Evolutionary conservation across 805 yeast species (phyloP), one percentile per base, ranked within the genome.

Genomic region (Brettanomyces naardenensis): DNA sequence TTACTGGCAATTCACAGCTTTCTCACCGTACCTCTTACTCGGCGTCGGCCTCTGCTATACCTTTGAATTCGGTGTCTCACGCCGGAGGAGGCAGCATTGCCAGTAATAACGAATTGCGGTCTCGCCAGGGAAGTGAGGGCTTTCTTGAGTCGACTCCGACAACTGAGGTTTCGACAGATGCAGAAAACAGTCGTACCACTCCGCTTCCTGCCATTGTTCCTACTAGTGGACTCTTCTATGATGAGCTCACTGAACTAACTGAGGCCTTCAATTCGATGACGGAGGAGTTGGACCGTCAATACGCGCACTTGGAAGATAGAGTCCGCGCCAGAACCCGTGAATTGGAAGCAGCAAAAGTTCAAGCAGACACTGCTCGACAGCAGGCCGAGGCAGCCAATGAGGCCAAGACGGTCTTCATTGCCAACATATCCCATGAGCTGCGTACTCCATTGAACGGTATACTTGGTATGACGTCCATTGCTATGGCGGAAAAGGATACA

Each of bases 381-480:
- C 62, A 59, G 36, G 66, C 66, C 11, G 97, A 90, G 61, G 77
- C 82, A 21, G 98, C 98, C 1, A 90, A 90, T 58, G 97, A 92
- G 49, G 95, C 97, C 3, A 92, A 92, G 54, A 89, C 97, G 5
- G 88, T 86, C 5, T 87, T 87, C 55, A 80, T 87, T 51, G 95
- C 96, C 2, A 85, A 89, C 48, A 88, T 87, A 14, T 85, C 95
- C 0, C 96, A 87, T 58, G 98, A 92, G 63, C 68, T 92, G 53
- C 74, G 97, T 49, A 92, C 97, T 0, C 98, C 98, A 2, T 66
- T 92, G 44, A 92, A 92, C 58, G 98, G 98, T 55, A 92, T 92
- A 30, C 64, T 92, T 38, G 97, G 97, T 45, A 85, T 90, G 89
- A 85, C 97, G 0, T 83, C 95, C 3, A 82, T 90, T 40, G 89